Evolutionary conservation across 306 rosid species (phyloP), one percentile per base, ranked within the genome.

Genomic region (Vigna nakashimae): DNA sequence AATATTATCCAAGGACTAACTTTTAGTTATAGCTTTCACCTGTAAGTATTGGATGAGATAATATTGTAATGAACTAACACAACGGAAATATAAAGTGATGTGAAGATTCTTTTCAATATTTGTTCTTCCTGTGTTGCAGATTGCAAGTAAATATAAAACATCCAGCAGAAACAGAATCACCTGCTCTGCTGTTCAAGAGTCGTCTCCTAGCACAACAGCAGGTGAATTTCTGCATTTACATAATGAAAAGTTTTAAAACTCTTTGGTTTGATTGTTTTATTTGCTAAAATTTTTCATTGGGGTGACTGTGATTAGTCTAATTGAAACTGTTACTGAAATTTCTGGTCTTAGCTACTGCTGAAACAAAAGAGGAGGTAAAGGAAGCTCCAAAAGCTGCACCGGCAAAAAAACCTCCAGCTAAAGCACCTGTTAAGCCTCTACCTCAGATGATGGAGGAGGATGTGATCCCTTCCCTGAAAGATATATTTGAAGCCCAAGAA

Each of bases 381-480:
- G 79, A 83, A 74, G 81, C 86, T 48, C 77, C 83, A 55, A 88
- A 88, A 80, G 79, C 86, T 71, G 89, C 88, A 75, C 71, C 90
- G 36, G 86, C 78, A n/a, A 94, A 89, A 87, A 92, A 86, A 73
- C 80, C 93, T 69, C 83, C 93, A 2, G 94, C 94, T 20, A 95
- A 95, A 89, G 93, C 90, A 11, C 84, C 89, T 20, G 77, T 7
- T 18, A 91, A 95, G 91, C 80, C 93, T 18, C 82, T 92, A 63
- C 97, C 97, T 40, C 86, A 89, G 83, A 82, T 92, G 94, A 95
- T 95, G 98, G 92, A 85, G 69, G 99, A 91, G 77, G 99, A 95
- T 64, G 90, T 95, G 51, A 95, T 95, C 74, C 98, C 99, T 73
- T 50, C 96, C 14, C 83, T 95, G 76, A 89, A 82, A 88, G 73